phyloP scores from a whole-genome alignment of 305 asterid genomes.

The Fraxinus greggii region DNA sequence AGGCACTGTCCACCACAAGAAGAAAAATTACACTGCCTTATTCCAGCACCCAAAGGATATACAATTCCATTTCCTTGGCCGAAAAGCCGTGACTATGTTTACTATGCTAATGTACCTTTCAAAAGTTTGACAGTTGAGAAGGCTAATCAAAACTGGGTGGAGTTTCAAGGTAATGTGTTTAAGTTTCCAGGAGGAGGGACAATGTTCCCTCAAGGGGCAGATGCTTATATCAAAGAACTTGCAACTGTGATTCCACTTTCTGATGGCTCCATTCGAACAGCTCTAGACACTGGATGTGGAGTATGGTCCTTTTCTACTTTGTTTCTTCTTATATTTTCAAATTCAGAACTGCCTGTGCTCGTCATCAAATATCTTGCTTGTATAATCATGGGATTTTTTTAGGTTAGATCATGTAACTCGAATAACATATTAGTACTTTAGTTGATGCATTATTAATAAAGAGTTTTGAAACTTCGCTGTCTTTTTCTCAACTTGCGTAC shows the following conservation, averaged over 20 bases:
- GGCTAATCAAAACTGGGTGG: conserved; percentile 84
- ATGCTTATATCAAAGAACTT: conserved; percentile 80
- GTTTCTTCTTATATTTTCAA: neutral
- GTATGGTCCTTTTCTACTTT: conserved; percentile 42
- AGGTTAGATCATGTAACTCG: neutral
- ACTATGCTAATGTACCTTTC: conserved; percentile 82
- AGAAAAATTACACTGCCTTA: conserved; percentile 71
- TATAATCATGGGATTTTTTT: neutral
- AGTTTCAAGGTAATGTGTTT: conserved; percentile 77
- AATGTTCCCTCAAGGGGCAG: conserved; percentile 94
- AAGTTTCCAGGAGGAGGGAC: conserved; percentile 98
- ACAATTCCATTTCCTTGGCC: conserved; percentile 92
- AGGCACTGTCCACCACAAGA: conserved; percentile 85
- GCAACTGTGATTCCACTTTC: conserved; percentile 68
- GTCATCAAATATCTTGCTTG: neutral
- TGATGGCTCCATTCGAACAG: conserved; percentile 78
- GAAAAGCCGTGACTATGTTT: conserved; percentile 85
- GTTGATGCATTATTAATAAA: neutral
- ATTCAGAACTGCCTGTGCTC: neutral
- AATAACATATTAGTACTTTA: neutral
- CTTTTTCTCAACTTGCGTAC: neutral
- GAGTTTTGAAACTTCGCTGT: neutral
- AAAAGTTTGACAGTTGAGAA: conserved; percentile 91
- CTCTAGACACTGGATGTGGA: conserved; percentile 93
- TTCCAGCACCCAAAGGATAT: conserved; percentile 85